phyloP scores from a whole-genome alignment of 2,329 filamentous ascomycete genomes.

The Cercospora sojina region DNA sequence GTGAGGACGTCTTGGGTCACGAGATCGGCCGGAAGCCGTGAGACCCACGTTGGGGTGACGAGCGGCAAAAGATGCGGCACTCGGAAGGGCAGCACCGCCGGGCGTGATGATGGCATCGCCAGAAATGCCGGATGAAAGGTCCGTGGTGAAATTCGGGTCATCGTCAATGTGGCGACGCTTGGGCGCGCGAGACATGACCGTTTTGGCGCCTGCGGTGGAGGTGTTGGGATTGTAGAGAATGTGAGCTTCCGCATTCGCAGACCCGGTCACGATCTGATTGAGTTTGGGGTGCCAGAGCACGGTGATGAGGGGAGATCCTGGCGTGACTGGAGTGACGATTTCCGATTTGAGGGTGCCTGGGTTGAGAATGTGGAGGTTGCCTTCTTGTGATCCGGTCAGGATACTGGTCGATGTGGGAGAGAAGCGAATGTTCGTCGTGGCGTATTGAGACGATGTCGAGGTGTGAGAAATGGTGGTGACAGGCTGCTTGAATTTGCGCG shows the following conservation, averaged over 20 bases:
- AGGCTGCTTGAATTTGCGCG: slow-evolving; percentile 88
- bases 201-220: slow-evolving; percentile 76
- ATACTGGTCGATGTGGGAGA: slow-evolving; percentile 80
- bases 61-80: slow-evolving; percentile 51
- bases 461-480: slow-evolving; percentile 75
- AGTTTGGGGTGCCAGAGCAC: slow-evolving; percentile 92
- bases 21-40: slow-evolving; percentile 71
- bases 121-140: slow-evolving; percentile 76
- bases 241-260: slow-evolving; percentile 84
- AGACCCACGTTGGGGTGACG: slow-evolving; percentile 70
- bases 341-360: slow-evolving; percentile 85
- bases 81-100: slow-evolving; percentile 44
- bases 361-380: slow-evolving; percentile 88
- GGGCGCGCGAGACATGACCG: slow-evolving; percentile 87
- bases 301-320: slow-evolving; percentile 75
- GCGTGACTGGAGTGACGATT: slow-evolving; percentile 83
- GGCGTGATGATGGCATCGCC: slow-evolving; percentile 73
- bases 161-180: slow-evolving; percentile 96
- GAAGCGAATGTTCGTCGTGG: slow-evolving; percentile 85
- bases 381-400: slow-evolving; percentile 81
- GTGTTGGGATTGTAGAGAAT: slow-evolving; percentile 86
- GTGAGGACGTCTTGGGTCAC: slow-evolving; percentile 82
- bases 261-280: slow-evolving; percentile 94
- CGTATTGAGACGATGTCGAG: slow-evolving; percentile 80
- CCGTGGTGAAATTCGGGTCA: slow-evolving; percentile 81